Base-by-base conservation (phyloP, 78 protist genomes). In the Bodo saltans region DNA sequence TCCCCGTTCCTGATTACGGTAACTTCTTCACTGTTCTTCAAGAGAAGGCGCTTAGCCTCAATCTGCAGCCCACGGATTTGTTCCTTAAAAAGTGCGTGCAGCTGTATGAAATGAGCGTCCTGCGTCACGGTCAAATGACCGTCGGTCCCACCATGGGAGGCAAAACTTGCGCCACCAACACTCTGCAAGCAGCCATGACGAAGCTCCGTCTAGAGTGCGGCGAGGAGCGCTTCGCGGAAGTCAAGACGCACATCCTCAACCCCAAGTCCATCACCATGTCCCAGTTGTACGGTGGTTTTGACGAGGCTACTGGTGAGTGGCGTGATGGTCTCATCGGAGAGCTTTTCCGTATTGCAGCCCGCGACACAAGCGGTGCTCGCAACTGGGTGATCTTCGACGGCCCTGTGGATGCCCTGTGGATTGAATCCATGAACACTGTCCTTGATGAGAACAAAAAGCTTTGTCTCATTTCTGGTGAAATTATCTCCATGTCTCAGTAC, bases 381-480 rank as follows among this genome's bases (percentile, higher is more conserved):
- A 91, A 83, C 39, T 94, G 94, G 94, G 60, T 92, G 39, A 53
- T 94, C 12, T 91, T 92, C 38, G 97, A 94, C 68, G 97, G 96
- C 0, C 94, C 94, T 3, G 98, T 95, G 29, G 98, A 95, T 72
- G 94, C 98, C 28, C 60, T 90, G 29, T 96, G 98, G 98, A 92
- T 96, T 37, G 98, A 96, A 84, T 89, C 93, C 90, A 91, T 95
- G 96, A 95, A 95, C 91, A 91, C 97, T 0, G 95, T 95, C 71
- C 87, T 95, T 26, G 97, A 95, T 70, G 98, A 96, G 79, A 92
- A 91, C 90, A 96, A 96, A 90, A 93, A 93, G 93, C 93, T 96
- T 42, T 92, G 96, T 85, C 93, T 96, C 28, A 79, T 88, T 70
- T 76, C 87, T 1, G 97, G 97, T 27, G 97, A 91, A 78, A 92